Evolutionary conservation across 2,329 filamentous ascomycete species (phyloP).

Genomic region (Drechslera avenae): DNA sequence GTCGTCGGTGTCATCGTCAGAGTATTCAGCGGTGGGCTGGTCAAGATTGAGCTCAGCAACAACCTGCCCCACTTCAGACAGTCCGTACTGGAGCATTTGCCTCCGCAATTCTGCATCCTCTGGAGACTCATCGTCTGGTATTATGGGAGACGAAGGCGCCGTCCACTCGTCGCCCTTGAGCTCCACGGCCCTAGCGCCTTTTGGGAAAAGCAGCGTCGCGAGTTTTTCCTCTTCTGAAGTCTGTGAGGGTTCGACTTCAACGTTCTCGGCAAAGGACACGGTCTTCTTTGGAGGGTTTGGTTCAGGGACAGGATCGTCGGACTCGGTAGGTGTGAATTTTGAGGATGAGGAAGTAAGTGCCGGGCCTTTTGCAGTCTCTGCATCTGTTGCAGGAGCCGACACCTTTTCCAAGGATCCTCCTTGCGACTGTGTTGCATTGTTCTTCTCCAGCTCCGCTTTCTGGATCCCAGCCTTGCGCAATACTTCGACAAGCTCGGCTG

Average conservation of each 20-base stretch:
- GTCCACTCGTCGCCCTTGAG: slow-evolving; percentile 50
- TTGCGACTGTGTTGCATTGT: slow-evolving; percentile 8
- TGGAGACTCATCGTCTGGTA: slow-evolving; percentile 74
- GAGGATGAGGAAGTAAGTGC: not conserved
- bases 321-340: not conserved
- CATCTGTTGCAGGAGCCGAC: not conserved
- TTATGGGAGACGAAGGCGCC: slow-evolving; percentile 56
- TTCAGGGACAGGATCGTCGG: not conserved
- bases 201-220: slow-evolving; percentile 35
- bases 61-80: slow-evolving; percentile 86
- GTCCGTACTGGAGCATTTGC: slow-evolving; percentile 88
- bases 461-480: slow-evolving; percentile 76
- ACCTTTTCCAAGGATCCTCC: not conserved
- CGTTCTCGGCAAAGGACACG: slow-evolving; percentile 67
- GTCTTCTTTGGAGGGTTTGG: slow-evolving; percentile 56
- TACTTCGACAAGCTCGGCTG: slow-evolving; percentile 71
- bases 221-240: slow-evolving; percentile 33
- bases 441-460: slow-evolving; percentile 34
- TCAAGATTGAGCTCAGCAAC: slow-evolving; percentile 91
- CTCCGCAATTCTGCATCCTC: slow-evolving; percentile 81
- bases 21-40: slow-evolving; percentile 60
- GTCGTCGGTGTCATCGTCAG: slow-evolving; percentile 55
- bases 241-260: slow-evolving; percentile 51
- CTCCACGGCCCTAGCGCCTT: slow-evolving; percentile 49
- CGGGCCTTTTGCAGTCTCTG: not conserved